phyloP scores from a whole-genome alignment of 306 rosid genomes.

The Medicago truncatula region MtrunA17r5.0-ANR NC_053046.1:22124001-22124500 shows the following conservation, averaged over 20 bases:
- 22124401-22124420: neutral
- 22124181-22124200: slow-evolving; percentile 92
- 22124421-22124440: slow-evolving; percentile 10
- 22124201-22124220: slow-evolving; percentile 95
- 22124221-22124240: slow-evolving; percentile 95
- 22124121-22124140: slow-evolving; percentile 30
- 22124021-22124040: neutral
- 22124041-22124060: slow-evolving; percentile 15
- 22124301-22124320: slow-evolving; percentile 75
- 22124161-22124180: slow-evolving; percentile 86
- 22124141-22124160: slow-evolving; percentile 37
- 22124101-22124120: slow-evolving; percentile 29
- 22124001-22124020: too few species aligned
- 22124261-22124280: slow-evolving; percentile 69
- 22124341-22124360: slow-evolving; percentile 81
- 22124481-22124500: slow-evolving; percentile 13
- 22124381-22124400: neutral
- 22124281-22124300: slow-evolving; percentile 78
- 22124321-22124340: slow-evolving; percentile 80
- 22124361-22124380: slow-evolving; percentile 58
- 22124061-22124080: slow-evolving; percentile 7
- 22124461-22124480: slow-evolving; percentile 11
- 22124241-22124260: slow-evolving; percentile 82
- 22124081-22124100: slow-evolving; percentile 14
- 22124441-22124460: slow-evolving; percentile 16